Percentiles rank a stretch among this genome's conserved stretches.
These are phyloP conservation scores for Phytophthora rubi DNA, from an alignment of 352 stramenopile genomes.

Conservation along the genomic window DNA sequence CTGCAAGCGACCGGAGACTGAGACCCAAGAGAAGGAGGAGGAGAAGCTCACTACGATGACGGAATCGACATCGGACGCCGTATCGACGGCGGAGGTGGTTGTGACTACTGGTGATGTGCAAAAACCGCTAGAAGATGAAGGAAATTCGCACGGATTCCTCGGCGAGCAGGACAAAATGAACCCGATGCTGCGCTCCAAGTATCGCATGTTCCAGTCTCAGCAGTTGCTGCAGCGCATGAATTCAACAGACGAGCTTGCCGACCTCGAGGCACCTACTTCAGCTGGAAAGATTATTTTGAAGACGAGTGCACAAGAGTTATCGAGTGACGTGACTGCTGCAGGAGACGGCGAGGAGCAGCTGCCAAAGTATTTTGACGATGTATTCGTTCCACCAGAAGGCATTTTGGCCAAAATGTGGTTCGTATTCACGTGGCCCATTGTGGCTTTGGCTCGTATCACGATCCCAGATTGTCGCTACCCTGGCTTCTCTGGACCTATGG, in stretches of 20 bases:
- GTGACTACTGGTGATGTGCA: slow-evolving; percentile 21
- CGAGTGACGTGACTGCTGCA: slow-evolving; percentile 10
- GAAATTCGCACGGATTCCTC: slow-evolving; percentile 35
- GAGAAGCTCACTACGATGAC: slow-evolving; percentile 10
- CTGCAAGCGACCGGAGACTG: slow-evolving; percentile 56
- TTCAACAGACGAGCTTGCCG: slow-evolving; percentile 10
- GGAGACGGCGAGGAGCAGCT: slow-evolving; percentile 39
- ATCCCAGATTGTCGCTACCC: slow-evolving; percentile 79
- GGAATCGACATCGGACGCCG: not conserved
- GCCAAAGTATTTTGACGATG: slow-evolving; percentile 66
- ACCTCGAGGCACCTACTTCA: slow-evolving; percentile 18
- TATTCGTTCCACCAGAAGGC: slow-evolving; percentile 49
- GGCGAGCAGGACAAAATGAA: slow-evolving; percentile 53
- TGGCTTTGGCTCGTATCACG: slow-evolving; percentile 66
- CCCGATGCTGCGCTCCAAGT: slow-evolving; percentile 71
- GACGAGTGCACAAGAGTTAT: slow-evolving; percentile 3
- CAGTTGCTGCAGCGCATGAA: slow-evolving; percentile 33
- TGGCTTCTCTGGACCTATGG: slow-evolving; percentile 49
- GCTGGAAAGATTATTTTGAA: slow-evolving; percentile 7
- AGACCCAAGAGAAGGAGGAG: slow-evolving; percentile 18
- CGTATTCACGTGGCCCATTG: slow-evolving; percentile 70
- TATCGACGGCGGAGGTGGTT: slow-evolving; percentile 18
- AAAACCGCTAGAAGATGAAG: slow-evolving; percentile 17
- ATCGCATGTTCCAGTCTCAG: slow-evolving; percentile 75
- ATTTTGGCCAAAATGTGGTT: slow-evolving; percentile 64